Evolutionary conservation across 2,329 filamentous ascomycete genomes (phyloP), one percentile per base, ranked within the genome.

Genomic region (Macrophomina phaseolina): DNA sequence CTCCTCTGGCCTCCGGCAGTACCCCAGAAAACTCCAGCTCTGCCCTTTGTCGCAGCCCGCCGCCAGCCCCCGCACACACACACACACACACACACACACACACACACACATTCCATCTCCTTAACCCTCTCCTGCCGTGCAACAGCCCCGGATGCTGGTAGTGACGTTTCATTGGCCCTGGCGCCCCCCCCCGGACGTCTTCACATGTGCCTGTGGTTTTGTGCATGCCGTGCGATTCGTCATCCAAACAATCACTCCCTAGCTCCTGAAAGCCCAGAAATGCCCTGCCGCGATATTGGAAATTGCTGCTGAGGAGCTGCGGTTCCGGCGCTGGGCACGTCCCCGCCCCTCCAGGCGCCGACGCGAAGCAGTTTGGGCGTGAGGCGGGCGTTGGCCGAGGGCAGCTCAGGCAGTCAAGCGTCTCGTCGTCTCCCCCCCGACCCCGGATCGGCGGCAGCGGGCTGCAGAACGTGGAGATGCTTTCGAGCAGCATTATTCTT

Each of bases 91-190:
- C 58, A 18, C 58, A 49, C 58, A 53, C n/a, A n/a, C 23, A 12
- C 8, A 23, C 61, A 28, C 58, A 18, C 58, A 49, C 58, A 53
- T 64, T 64, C 61, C 61, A 30, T 64, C 49, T 46, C 61, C 36
- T 63, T 34, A 63, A 46, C 60, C 60, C 60, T 51, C 60, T 53
- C 61, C 61, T 64, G 61, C 48, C 12, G 61, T 64, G 61, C 61
- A 48, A 64, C 61, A 28, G 48, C 46, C 60, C 28, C 18, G 49
- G 48, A 28, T 16, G 32, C 34, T 61, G 56, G 56, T 46, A 32
- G 58, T 62, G 30, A 62, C 34, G 58, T 62, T 62, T 62, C 28
- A 62, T 62, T 62, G 58, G 58, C 23, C 42, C 58, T n/a, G 30
- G 8, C 14, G 12, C 58, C 58, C 58, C 45, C 58, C 58, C 58